Conservation (phyloP, 768 basidiomycete genomes). For the Tephrocybe sp. region DNA sequence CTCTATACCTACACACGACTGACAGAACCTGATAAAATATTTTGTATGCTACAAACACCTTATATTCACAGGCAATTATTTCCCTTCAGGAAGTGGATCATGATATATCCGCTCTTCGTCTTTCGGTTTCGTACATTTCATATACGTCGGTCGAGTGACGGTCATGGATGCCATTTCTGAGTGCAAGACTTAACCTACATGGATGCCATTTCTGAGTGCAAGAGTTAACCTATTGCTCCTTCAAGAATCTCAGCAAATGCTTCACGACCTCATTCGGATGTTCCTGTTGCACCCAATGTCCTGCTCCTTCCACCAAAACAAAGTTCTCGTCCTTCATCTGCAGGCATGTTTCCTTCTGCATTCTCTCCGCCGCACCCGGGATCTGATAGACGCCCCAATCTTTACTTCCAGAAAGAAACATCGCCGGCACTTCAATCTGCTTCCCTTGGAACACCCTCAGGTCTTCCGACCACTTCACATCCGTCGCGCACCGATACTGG, state of each 20-base stretch:
- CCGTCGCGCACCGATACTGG: constrained; percentile 46
- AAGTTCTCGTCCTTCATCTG: constrained; percentile 44
- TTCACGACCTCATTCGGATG: constrained; percentile 40
- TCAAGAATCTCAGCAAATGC: constrained; percentile 41
- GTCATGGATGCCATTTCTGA: too few relatives aligned
- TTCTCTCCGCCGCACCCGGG: constrained; percentile 47
- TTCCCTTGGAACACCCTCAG: constrained; percentile 45
- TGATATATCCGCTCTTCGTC: too few relatives aligned
- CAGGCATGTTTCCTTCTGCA: constrained; percentile 35
- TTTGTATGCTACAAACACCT: too few relatives aligned
- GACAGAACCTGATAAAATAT: too few relatives aligned
- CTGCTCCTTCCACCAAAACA: constrained; percentile 54
- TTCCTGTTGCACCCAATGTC: constrained; percentile 69
- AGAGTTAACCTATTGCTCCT: constrained; percentile 13
- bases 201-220: too few relatives aligned
- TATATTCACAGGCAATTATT: too few relatives aligned
- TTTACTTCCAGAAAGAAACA: constrained; percentile 53
- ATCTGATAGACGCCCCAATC: constrained; percentile 66
- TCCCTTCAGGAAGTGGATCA: too few relatives aligned
- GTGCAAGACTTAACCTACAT: too few relatives aligned
- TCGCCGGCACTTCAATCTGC: constrained; percentile 50
- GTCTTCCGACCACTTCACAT: constrained; percentile 36
- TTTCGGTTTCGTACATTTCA: too few relatives aligned
- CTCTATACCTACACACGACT: too few relatives aligned
- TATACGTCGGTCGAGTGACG: too few relatives aligned